Conservation (phyloP, 345 rosid genomes). For the Syzygium jambos region DNA sequence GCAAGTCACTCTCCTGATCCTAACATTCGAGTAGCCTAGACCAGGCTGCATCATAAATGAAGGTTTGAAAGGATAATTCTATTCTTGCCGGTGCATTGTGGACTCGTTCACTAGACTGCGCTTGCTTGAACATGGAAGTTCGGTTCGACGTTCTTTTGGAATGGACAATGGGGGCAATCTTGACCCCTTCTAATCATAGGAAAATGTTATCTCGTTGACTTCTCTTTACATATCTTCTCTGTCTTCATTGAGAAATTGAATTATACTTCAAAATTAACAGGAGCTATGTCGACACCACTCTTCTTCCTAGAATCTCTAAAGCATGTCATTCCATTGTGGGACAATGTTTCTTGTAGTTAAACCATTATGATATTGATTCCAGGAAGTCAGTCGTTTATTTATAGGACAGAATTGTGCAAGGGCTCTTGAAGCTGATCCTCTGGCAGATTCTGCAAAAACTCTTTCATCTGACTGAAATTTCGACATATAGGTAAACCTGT, state of each 20-base stretch:
- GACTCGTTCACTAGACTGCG: neutral
- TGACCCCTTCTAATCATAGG: fast-evolving
- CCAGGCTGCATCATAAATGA: no score
- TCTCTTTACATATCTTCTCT: neutral
- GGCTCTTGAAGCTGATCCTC: conserved; percentile 31
- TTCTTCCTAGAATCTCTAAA: neutral
- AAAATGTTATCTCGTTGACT: neutral
- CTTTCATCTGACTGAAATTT: conserved; percentile 53
- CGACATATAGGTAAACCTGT: conserved; percentile 58
- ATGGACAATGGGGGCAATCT: fast-evolving
- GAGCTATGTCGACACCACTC: neutral
- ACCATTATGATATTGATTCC: neutral
- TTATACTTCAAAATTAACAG: neutral
- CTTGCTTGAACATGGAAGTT: fast-evolving
- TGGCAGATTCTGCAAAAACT: conserved; percentile 45
- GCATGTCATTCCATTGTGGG: neutral
- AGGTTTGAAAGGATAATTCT: no score
- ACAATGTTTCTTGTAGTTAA: neutral
- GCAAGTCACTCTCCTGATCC: no score
- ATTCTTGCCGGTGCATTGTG: neutral
- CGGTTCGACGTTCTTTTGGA: fast-evolving
- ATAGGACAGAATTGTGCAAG: conserved; percentile 70
- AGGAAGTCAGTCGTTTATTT: conserved; percentile 84
- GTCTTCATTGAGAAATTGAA: fast-evolving
- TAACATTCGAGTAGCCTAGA: no score